Evolutionary conservation across 1,139 yeast species (phyloP).

Genomic region (Debaryomyces coudertii): DNA sequence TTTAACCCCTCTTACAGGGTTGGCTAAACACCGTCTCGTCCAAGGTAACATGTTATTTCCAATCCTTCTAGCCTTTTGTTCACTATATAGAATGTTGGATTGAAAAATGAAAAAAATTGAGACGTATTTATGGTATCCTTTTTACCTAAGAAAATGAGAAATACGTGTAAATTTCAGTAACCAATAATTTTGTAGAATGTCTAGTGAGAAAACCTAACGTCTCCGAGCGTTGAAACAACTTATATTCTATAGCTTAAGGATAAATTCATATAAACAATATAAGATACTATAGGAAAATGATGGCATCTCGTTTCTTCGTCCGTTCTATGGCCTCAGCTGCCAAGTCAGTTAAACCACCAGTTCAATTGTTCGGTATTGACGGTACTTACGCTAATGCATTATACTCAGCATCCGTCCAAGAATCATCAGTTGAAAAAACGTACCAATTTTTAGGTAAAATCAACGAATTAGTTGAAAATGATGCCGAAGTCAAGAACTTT

Average conservation of each 20-base stretch:
- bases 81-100: background rate
- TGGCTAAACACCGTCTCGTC: conserved; percentile 16
- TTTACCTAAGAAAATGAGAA: conserved; percentile 6
- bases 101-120: conserved; percentile 8
- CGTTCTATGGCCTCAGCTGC: conserved; percentile 74
- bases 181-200: conserved; percentile 11
- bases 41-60: conserved; percentile 17
- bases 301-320: conserved; percentile 69
- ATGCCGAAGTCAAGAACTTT: conserved; percentile 62
- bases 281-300: conserved; percentile 23
- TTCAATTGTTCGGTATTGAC: conserved; percentile 91
- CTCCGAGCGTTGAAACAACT: conserved; percentile 9
- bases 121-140: conserved; percentile 8
- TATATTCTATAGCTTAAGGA: conserved; percentile 4
- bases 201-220: conserved; percentile 11
- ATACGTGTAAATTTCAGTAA: conserved; percentile 12
- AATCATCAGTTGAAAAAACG: conserved; percentile 74
- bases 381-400: conserved; percentile 97
- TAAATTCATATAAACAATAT: conserved; percentile 4
- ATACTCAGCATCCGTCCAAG: conserved; percentile 88
- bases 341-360: conserved; percentile 76
- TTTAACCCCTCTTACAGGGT: conserved; percentile 6
- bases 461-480: conserved; percentile 58
- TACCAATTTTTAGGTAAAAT: conserved; percentile 67
- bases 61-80: background rate